Percentiles rank a stretch among this genome's conserved stretches.
phyloP scores from a whole-genome alignment of 768 basidiomycete genomes.

The Lanmaoa rubissima region DNA sequence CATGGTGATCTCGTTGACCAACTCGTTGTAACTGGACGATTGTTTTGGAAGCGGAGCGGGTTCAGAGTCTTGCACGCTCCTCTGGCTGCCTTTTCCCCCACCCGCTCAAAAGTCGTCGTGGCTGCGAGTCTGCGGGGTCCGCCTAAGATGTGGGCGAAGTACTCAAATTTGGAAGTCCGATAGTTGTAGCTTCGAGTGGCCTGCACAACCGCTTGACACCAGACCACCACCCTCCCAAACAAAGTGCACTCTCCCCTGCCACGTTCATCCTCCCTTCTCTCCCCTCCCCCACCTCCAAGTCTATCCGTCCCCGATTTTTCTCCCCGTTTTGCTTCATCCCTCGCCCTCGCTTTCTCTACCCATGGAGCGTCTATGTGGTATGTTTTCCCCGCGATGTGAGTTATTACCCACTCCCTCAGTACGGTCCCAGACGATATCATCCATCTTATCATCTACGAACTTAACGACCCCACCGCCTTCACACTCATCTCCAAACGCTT shows the following conservation, averaged over 20 bases:
- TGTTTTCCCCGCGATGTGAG: slow-evolving; percentile 28
- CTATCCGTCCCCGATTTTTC: slow-evolving; percentile 3
- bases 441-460: slow-evolving; percentile 70
- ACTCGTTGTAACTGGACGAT: slow-evolving; percentile 5
- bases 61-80: not conserved
- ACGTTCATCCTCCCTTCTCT: not conserved
- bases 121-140: slow-evolving; percentile 32
- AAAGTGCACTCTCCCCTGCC: slow-evolving; percentile 20
- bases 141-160: slow-evolving; percentile 25
- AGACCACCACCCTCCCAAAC: slow-evolving; percentile 36
- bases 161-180: slow-evolving; percentile 37
- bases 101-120: slow-evolving; percentile 5
- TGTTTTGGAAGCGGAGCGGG: not conserved
- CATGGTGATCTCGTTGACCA: slow-evolving; percentile 21
- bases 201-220: slow-evolving; percentile 33
- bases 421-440: slow-evolving; percentile 55
- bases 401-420: slow-evolving; percentile 10
- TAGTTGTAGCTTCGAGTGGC: slow-evolving; percentile 29
- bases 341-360: slow-evolving; percentile 4
- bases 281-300: not conserved
- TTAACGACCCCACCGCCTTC: slow-evolving; percentile 61
- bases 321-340: not conserved
- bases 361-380: slow-evolving; percentile 71
- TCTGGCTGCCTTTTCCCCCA: not conserved
- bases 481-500: slow-evolving; percentile 58